These are phyloP conservation scores for Boletus bicolor DNA, from an alignment of 768 basidiomycete species.

Conservation along the genomic window DNA sequence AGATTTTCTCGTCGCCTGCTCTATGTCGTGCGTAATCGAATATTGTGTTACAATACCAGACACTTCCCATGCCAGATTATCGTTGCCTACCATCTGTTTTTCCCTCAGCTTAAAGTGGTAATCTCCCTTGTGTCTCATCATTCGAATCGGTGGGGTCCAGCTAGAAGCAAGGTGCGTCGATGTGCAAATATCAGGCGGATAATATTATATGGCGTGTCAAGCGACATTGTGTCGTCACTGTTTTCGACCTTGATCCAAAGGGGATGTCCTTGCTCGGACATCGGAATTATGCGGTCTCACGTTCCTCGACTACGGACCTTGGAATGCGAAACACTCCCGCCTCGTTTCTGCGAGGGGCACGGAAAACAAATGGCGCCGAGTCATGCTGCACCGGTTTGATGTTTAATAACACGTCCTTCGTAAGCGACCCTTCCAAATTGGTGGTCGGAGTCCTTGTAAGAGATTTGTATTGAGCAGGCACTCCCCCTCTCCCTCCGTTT, in stretches of 20 bases:
- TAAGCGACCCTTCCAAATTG: slow-evolving; percentile 2
- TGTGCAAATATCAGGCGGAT: neutral
- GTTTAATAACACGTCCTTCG: slow-evolving; percentile 8
- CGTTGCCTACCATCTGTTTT: neutral
- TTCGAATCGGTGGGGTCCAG: neutral
- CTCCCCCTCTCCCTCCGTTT: neutral
- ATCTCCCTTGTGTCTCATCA: neutral
- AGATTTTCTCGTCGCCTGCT: neutral
- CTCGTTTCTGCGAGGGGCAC: slow-evolving; percentile 9
- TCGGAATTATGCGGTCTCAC: neutral
- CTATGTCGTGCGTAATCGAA: neutral
- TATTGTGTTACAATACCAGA: neutral
- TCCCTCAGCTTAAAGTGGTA: neutral
- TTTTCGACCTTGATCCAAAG: neutral
- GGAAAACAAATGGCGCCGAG: neutral
- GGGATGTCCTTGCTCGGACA: neutral
- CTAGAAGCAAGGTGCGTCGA: neutral
- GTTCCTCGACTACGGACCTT: neutral
- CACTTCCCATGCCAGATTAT: neutral
- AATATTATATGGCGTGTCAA: neutral
- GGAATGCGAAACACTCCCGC: neutral
- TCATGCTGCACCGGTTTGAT: slow-evolving; percentile 4
- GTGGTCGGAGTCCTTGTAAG: neutral
- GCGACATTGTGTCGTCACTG: neutral
- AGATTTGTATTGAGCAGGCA: neutral